phyloP scores from a whole-genome alignment of 139 green algal species.

The Coccomyxa sp. region DNA sequence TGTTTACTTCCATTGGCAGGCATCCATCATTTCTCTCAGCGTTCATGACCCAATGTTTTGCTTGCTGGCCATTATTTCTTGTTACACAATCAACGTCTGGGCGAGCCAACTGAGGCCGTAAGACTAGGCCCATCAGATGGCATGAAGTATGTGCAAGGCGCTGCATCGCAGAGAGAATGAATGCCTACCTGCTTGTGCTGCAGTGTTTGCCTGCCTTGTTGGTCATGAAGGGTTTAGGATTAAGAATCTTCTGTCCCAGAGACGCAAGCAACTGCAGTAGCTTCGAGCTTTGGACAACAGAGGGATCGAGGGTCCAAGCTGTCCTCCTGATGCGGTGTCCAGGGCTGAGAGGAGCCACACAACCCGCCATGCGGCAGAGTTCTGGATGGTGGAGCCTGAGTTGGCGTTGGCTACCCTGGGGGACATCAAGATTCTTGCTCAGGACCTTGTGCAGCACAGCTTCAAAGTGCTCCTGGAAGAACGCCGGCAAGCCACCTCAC shows the following conservation, averaged over 20 bases:
- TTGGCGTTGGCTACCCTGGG: constrained; percentile 60
- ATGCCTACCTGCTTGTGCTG: neutral
- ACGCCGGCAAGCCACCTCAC: constrained; percentile 34
- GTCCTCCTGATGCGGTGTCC: no score
- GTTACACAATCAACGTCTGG: no score
- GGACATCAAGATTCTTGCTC: constrained; percentile 85
- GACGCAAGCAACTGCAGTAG: neutral
- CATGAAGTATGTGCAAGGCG: no score
- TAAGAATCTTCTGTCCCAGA: neutral
- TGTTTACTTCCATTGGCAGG: no score
- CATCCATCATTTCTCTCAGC: no score
- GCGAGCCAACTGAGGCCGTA: no score
- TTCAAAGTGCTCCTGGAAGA: constrained; percentile 69
- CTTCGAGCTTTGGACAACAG: no score
- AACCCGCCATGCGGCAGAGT: constrained; percentile 93
- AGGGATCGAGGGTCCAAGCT: no score
- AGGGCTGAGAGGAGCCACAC: constrained; percentile 92
- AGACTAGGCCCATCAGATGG: no score
- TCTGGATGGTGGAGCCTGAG: constrained; percentile 99
- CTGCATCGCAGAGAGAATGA: neutral
- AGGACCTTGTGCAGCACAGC: constrained; percentile 79
- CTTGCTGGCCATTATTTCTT: no score
- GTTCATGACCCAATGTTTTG: no score
- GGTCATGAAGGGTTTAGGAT: neutral
- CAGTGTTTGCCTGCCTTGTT: neutral